Evolutionary conservation across 2,329 filamentous ascomycete species (phyloP), one percentile per base, ranked within the genome.

Genomic region (Nannizziopsis arthrosporioides): DNA sequence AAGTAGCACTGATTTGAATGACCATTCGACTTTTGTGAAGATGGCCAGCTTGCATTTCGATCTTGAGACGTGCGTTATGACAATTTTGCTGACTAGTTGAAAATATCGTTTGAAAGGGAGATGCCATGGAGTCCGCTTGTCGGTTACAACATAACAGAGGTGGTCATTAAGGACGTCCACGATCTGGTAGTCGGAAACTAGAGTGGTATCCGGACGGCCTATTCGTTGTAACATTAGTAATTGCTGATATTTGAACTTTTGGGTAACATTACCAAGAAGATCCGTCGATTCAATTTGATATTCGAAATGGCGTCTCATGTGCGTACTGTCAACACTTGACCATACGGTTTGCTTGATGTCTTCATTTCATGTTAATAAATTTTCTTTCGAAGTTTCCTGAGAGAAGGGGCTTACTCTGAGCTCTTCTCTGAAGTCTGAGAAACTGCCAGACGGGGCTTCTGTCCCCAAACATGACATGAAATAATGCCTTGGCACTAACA

Each of bases 401-500:
- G 18, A 34, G n/a, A 19, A 34, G 7, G 32, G 8, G 54, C 64
- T 54, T 62, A 73, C 70, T 68, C 63, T 82, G 78, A 11, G 85
- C 86, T 57, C 81, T 77, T 44, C 85, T 77, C 62, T 94, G 87
- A 61, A 86, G 83, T 62, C 95, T 90, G 27, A 96, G 73, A 59
- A 90, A 81, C 57, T 92, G 87, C 68, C 95, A 98, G 35, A 96
- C 82, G 31, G 89, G 86, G 62, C 86, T 94, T 68, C 90, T 94
- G 65, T 98, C 92, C 34, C 92, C 92, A 65, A 96, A 98, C 44
- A 98, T 76, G 12, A 96, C 85, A 61, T 96, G 90, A 64, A 96
- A 98, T 50, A 94, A 80, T 0, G 86, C 87, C 65, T 98, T 96
- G 41, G 92, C 84, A 53, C 86, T 93, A 52, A 96, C 82, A 55